Evolutionary conservation across 345 rosid species (phyloP).

Genomic region (Brassica rapa): DNA sequence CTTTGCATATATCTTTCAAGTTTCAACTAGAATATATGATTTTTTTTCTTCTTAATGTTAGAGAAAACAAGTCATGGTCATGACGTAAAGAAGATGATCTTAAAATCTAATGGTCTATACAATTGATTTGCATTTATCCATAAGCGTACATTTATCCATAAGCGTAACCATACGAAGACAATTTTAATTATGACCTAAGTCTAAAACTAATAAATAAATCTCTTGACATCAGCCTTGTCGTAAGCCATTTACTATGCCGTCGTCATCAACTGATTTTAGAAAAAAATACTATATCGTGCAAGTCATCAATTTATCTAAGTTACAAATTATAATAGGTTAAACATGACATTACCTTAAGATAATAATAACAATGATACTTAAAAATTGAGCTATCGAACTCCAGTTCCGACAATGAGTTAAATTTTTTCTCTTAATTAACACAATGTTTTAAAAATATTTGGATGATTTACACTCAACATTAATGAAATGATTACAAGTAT

Average conservation of each 20-base stretch:
- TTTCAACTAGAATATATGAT: neutral
- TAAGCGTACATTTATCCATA: neutral
- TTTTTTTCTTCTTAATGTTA: neutral
- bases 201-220: neutral
- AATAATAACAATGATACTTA: neutral
- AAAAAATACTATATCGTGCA: neutral
- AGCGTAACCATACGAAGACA: neutral
- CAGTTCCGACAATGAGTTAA: neutral
- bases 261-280: neutral
- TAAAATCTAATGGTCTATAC: neutral
- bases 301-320: neutral
- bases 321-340: neutral
- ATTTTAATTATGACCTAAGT: neutral
- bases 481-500: neutral
- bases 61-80: neutral
- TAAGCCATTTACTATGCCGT: neutral
- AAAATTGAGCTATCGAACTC: neutral
- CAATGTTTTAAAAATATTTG: neutral
- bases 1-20: neutral
- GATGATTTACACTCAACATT: neutral
- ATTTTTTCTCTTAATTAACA: neutral
- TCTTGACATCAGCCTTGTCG: neutral
- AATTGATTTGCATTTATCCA: conserved; percentile 1
- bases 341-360: neutral
- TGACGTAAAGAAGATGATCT: neutral